Base-by-base conservation (phyloP, 345 rosid genomes). In the Noccaea bulbosa region DNA sequence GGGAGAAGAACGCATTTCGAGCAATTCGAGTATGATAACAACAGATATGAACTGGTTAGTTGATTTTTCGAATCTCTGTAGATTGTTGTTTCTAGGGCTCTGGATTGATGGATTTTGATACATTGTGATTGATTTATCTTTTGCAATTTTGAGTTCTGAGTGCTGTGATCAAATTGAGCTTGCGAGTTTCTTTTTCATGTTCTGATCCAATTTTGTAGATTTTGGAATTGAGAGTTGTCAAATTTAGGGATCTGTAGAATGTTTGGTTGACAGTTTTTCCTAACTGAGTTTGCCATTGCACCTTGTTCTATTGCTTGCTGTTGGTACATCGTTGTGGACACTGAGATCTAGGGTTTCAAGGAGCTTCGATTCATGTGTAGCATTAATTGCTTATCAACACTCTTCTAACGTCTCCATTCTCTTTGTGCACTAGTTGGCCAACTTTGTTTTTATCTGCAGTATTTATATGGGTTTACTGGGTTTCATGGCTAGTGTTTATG, bases 21-120 rank as follows among this genome's bases (percentile, higher is more conserved):
- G 34, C 84, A 85, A 1, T 95, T 90, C 49, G 98, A 92, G 73
- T 92, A 77, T 27, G 96, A 90, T 51, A 94, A 92, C 4, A 86
- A 80, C 49, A 83, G 61, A 37, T 95, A 84, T 67, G 92, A 90
- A 9, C 88, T 92, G 44, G 99, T 94, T 74, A 88, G 97, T 43
- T 35, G 8, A 8, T 5, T 17, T 62, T 27, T 4, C 4, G 3
- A 27, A 8, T 24, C 30, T 41, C 22, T 52, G 6, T 11, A 33
- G 15, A 39, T 50, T 27, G 35, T 5, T 43, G 51, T 7, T 57
- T 55, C 12, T 39, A 16, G 45, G 53, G 51, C 40, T 65, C 3
- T 65, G 44, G 34, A 22, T 44, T 22, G 20, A 24, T 39, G n/a
- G 33, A 11, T 57, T 46, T 67, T 20, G 45, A 4, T 57, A 46